Evolutionary conservation across 2,329 filamentous ascomycete genomes (phyloP).

Genomic region (Pseudocercospora fijiensis): DNA sequence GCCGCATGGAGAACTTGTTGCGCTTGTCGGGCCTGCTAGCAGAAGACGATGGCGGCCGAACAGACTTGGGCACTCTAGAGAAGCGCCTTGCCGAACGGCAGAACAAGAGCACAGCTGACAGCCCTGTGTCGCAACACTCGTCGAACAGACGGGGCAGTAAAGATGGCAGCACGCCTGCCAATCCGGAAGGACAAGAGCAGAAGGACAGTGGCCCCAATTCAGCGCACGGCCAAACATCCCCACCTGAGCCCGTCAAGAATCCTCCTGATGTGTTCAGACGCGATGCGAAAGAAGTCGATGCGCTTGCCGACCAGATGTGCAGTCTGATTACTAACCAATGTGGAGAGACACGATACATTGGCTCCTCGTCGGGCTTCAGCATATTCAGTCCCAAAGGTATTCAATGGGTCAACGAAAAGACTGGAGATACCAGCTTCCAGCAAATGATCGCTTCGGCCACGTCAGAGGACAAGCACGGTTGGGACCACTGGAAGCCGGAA

Average conservation of each 20-base stretch:
- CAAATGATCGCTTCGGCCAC: constrained; percentile 87
- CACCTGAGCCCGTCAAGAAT: constrained; percentile 13
- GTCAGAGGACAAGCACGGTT: constrained; percentile 88
- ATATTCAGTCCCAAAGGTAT: constrained; percentile 99
- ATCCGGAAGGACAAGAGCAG: constrained; percentile 11
- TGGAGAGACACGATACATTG: constrained; percentile 94
- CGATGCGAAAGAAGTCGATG: constrained; percentile 46
- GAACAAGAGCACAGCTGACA: constrained; percentile 34
- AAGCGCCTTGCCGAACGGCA: constrained; percentile 62
- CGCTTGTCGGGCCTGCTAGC: constrained; percentile 81
- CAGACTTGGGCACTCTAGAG: constrained; percentile 84
- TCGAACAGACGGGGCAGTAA: constrained; percentile 16
- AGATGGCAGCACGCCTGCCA: constrained; percentile 18
- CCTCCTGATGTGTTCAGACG: constrained; percentile 10
- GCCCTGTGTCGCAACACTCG: constrained; percentile 36
- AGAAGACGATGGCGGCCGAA: constrained; percentile 81
- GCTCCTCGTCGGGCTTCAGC: constrained; percentile 94
- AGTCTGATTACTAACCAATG: constrained; percentile 92
- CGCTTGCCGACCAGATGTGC: constrained; percentile 97
- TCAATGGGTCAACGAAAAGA: constrained; percentile 97
- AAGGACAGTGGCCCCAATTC: constrained; percentile 9
- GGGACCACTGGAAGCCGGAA: constrained; percentile 97
- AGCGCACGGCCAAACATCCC: constrained; percentile 11
- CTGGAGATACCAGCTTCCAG: constrained; percentile 91
- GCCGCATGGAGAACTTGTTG: constrained; percentile 91